Conservation (phyloP, 179 eudicot species). For the Spinacia oleracea region DNA sequence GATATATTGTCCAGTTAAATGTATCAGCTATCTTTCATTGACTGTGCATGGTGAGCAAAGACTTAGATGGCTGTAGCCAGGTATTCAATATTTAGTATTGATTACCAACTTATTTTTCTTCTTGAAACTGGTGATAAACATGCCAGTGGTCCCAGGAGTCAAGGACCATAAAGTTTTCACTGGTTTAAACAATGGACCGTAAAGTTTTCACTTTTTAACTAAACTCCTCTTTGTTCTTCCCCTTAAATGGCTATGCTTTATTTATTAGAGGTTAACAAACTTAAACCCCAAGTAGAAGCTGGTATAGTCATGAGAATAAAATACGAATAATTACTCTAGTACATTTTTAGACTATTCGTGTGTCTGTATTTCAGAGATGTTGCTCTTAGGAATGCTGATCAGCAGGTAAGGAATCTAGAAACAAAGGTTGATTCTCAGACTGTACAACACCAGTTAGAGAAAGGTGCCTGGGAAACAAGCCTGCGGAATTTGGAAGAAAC, state of each 20-base stretch:
- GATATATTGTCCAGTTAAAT: neutral
- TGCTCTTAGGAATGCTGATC: slow-evolving; percentile 59
- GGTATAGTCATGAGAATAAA: neutral
- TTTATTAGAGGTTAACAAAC: neutral
- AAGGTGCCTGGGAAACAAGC: slow-evolving; percentile 69
- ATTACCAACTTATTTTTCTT: neutral
- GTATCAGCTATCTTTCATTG: neutral
- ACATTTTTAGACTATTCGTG: neutral
- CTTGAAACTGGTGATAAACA: neutral
- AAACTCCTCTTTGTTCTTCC: neutral
- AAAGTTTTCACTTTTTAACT: slow-evolving; percentile 1
- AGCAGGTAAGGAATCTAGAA: slow-evolving; percentile 68
- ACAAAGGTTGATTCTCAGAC: slow-evolving; percentile 66
- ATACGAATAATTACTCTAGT: neutral
- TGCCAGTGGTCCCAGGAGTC: neutral
- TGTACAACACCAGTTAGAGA: slow-evolving; percentile 54
- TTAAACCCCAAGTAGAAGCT: neutral
- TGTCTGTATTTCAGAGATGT: slow-evolving; percentile 56
- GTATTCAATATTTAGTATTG: neutral
- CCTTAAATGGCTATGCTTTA: neutral
- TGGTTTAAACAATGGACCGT: slow-evolving; percentile 5
- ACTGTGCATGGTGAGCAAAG: neutral
- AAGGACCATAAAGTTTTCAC: neutral
- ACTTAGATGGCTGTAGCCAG: neutral
- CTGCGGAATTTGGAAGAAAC: slow-evolving; percentile 82